Base-by-base conservation (phyloP, 2,329 filamentous ascomycete genomes). In the Fusarium sp. region DNA sequence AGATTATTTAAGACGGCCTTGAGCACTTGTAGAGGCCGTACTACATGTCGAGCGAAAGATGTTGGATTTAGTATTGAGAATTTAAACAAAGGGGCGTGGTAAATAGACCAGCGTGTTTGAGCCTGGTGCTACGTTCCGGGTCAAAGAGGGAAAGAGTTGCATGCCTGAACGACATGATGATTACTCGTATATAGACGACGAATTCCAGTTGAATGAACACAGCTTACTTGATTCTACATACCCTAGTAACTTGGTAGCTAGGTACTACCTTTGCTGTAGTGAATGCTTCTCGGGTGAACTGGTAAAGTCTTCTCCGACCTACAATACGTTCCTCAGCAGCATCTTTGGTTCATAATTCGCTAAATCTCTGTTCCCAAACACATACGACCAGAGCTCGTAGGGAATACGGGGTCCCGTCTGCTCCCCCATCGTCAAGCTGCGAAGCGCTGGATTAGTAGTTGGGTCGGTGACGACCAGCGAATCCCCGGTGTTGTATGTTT, bases 151-250 rank as follows among this genome's bases (percentile, higher is more conserved):
- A 29, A 61, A 70, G 67, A 70, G 67, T 70, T 67, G 12, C 66
- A 63, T 70, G 66, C 66, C 61, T 67, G 67, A 70, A 70, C 52
- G 67, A 70, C 62, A 70, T 70, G 67, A 67, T 54, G 67, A 70
- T 70, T 62, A 67, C 56, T 70, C 67, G 66, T 70, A 70, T 66
- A 70, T 70, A 70, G 67, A 70, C 56, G 49, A 70, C 53, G 62
- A 70, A 62, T 58, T 53, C 38, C 45, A 66, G 57, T 70, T 70
- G 62, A 67, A 67, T 63, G 49, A 57, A 55, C 45, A 45, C 52
- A 43, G 46, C 8, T n/a, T 56, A 8, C 34, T 22, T 16, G 34
- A n/a, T 38, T 38, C 18, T 38, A 38, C 18, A 18, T 38, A 30
- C 29, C 18, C 10, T 29, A 11, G 27, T 18, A 38, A 38, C 34